Percentiles rank a stretch among this genome's conserved stretches.
phyloP scores from a whole-genome alignment of 176 grass and related monocot species.

The Tillandsia fasciculata region DNA sequence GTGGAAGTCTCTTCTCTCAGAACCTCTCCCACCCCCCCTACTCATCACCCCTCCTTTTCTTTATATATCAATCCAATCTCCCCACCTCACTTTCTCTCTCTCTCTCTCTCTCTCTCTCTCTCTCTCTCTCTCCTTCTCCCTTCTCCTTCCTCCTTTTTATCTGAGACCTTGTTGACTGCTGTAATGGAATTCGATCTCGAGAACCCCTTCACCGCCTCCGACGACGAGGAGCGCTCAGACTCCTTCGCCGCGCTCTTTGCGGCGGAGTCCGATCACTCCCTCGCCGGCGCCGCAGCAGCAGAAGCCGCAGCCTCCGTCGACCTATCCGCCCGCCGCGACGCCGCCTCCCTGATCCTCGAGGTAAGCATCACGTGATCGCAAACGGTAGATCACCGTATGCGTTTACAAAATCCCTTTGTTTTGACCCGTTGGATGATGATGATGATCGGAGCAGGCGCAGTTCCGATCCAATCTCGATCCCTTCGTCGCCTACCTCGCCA shows the following conservation, averaged over 20 bases:
- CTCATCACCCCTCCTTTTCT: neutral
- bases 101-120: neutral
- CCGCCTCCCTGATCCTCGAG: conserved; percentile 60
- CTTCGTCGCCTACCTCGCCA: conserved; percentile 78
- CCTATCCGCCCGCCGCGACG: conserved; percentile 34
- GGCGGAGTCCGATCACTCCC: conserved; percentile 40
- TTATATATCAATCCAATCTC: conserved; percentile 27
- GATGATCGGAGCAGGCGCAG: conserved; percentile 35
- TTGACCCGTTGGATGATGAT: conserved; percentile 16
- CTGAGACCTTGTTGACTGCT: neutral
- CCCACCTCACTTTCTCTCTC: conserved; percentile 14
- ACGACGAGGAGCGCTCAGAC: conserved; percentile 48
- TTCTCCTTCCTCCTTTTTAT: neutral
- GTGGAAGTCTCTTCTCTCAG: conserved; percentile 41
- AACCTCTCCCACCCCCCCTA: too few relatives aligned
- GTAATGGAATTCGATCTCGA: conserved; percentile 85
- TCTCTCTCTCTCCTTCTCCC: conserved; percentile 1
- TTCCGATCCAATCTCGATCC: conserved; percentile 52
- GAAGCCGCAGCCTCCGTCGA: conserved; percentile 8
- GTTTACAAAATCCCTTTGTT: neutral
- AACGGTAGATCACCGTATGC: neutral
- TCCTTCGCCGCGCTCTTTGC: conserved; percentile 44
- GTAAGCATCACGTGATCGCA: conserved; percentile 17
- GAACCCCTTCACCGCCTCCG: conserved; percentile 79
- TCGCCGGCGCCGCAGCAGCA: conserved; percentile 14